Conservation (phyloP, 1,139 yeast species). For the Geotrichum restrictum region DNA sequence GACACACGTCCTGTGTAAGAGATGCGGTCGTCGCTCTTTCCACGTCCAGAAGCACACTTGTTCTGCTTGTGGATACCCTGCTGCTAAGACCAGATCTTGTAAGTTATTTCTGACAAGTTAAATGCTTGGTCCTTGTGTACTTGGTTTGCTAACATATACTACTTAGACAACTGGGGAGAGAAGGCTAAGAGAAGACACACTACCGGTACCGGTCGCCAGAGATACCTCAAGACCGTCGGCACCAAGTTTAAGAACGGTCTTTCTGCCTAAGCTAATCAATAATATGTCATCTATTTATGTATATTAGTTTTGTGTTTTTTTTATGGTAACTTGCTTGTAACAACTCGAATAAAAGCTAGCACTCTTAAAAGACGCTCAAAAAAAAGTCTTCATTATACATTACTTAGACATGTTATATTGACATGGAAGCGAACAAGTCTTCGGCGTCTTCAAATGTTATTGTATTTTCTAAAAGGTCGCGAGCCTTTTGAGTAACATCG, state of each 20-base stretch:
- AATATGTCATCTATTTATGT: constrained; percentile 17
- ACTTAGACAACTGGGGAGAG: constrained; percentile 96
- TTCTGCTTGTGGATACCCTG: constrained; percentile 99
- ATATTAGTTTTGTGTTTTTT: constrained; percentile 11
- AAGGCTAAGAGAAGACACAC: constrained; percentile 99
- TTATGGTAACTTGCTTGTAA: constrained; percentile 2
- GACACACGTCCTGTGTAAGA: constrained; percentile 98
- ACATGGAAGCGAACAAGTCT: constrained; percentile 47
- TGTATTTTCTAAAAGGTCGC: constrained; percentile 65
- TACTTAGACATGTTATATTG: neutral
- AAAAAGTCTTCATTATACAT: neutral
- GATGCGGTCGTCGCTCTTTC: constrained; percentile 99
- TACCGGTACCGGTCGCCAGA: constrained; percentile 99
- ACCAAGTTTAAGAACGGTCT: constrained; percentile 99
- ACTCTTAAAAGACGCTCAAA: neutral
- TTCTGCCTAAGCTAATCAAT: constrained; percentile 66
- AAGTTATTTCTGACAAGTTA: constrained; percentile 9
- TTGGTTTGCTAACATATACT: neutral
- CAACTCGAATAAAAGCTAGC: constrained; percentile 1
- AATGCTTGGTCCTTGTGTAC: constrained; percentile 4
- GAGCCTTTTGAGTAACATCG: constrained; percentile 62
- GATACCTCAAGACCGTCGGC: constrained; percentile 92
- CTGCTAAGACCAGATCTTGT: constrained; percentile 86
- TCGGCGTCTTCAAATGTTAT: constrained; percentile 80
- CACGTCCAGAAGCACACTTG: constrained; percentile 99